These are phyloP conservation scores for Penicillium odoratum DNA, from an alignment of 495 filamentous ascomycete species.

Conservation along the genomic window DNA sequence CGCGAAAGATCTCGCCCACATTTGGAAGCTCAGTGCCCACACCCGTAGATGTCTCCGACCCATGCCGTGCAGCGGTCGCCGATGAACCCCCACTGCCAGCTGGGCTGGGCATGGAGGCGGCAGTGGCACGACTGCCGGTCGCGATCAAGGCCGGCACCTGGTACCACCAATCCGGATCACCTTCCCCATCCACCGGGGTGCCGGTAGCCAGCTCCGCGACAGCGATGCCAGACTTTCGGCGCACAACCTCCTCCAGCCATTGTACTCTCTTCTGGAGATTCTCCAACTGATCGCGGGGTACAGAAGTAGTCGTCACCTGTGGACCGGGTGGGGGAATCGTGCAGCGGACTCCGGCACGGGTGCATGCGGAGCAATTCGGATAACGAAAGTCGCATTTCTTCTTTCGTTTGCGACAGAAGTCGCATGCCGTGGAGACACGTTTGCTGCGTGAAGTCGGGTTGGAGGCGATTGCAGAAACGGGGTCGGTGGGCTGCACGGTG, in stretches of 20 bases:
- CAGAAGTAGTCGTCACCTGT: slow-evolving; percentile 42
- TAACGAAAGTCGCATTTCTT: slow-evolving; percentile 58
- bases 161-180: slow-evolving; percentile 45
- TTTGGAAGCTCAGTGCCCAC: slow-evolving; percentile 43
- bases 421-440: slow-evolving; percentile 51
- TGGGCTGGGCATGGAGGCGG: slow-evolving; percentile 24
- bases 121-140: slow-evolving; percentile 23
- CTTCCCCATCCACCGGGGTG: slow-evolving; percentile 37
- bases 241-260: slow-evolving; percentile 49
- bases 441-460: slow-evolving; percentile 32
- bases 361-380: slow-evolving; percentile 53
- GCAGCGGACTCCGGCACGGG: slow-evolving; percentile 52
- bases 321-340: slow-evolving; percentile 47
- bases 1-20: slow-evolving; percentile 47
- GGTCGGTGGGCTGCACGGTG: slow-evolving; percentile 3
- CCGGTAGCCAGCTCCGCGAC: slow-evolving; percentile 39
- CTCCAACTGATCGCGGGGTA: slow-evolving; percentile 51
- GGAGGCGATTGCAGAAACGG: slow-evolving; percentile 3
- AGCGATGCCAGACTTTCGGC: slow-evolving; percentile 37
- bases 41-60: slow-evolving; percentile 23
- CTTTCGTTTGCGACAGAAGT: slow-evolving; percentile 54
- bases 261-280: slow-evolving; percentile 52
- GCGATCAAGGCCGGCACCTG: slow-evolving; percentile 45
- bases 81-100: slow-evolving; percentile 28
- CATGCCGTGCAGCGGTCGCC: slow-evolving; percentile 17